These are phyloP conservation scores for Verticillium nonalfalfae DNA, from an alignment of 2,329 filamentous ascomycete genomes.

Conservation along the genomic window DNA sequence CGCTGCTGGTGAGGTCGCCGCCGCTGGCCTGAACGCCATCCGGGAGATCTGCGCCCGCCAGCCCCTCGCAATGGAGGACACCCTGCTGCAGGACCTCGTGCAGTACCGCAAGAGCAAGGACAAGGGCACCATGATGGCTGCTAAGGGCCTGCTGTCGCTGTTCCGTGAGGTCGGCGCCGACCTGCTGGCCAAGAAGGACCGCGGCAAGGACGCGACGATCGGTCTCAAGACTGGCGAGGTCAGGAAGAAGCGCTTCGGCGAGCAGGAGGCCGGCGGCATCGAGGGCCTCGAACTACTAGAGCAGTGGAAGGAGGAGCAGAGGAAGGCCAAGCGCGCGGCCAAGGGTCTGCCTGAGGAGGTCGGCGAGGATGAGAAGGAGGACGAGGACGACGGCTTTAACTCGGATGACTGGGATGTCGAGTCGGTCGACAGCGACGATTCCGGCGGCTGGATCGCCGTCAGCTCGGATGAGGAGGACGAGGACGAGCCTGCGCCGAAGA, in stretches of 20 bases:
- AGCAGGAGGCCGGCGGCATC: conserved; percentile 73
- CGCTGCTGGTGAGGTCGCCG: conserved; percentile 81
- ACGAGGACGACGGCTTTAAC: conserved; percentile 52
- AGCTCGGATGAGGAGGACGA: conserved; percentile 80
- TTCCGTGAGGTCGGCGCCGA: conserved; percentile 90
- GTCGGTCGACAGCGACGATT: conserved; percentile 58
- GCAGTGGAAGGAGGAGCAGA: conserved; percentile 90
- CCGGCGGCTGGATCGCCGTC: conserved; percentile 90
- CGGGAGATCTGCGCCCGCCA: conserved; percentile 90
- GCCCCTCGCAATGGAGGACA: conserved; percentile 93
- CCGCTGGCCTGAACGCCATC: conserved; percentile 90
- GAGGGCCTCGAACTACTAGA: conserved; percentile 89
- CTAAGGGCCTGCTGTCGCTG: conserved; percentile 81
- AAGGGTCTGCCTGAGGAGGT: conserved; percentile 60
- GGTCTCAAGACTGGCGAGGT: conserved; percentile 69
- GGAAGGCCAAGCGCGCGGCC: conserved; percentile 63
- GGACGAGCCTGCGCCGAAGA: conserved; percentile 58
- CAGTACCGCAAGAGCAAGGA: conserved; percentile 97
- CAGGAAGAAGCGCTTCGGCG: conserved; percentile 74
- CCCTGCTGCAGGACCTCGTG: conserved; percentile 89
- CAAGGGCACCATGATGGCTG: conserved; percentile 98
- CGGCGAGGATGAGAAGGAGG: conserved; percentile 54
- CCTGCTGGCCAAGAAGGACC: conserved; percentile 80
- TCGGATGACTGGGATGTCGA: conserved; percentile 56
- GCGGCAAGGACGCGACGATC: conserved; percentile 87